Base-by-base conservation (phyloP, 306 rosid species). In the Dicorynia guianensis region DNA sequence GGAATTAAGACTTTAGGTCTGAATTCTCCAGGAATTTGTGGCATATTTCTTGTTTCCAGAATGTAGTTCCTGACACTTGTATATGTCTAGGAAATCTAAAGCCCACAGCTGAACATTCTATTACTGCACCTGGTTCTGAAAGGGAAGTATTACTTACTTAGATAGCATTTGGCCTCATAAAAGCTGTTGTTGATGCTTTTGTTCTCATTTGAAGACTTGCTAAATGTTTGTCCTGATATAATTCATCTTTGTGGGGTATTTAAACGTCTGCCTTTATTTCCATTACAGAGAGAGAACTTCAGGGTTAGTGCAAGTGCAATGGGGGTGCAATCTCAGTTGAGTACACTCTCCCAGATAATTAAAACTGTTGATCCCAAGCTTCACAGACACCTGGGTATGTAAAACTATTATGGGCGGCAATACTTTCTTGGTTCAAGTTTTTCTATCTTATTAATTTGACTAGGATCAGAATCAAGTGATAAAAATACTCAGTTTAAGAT, bases 311-410 rank as follows among this genome's bases (percentile, higher is more conserved):
- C 95, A 52, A 88, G 86, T 76, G 88, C 96, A 34, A 90, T 94
- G 72, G 98, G 98, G 50, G 96, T 94, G 81, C 98, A 94, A 84
- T 74, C 95, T 82, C 98, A 94, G 82, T 86, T 92, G 87, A 57
- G 89, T 77, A 87, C 95, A 33, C 96, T 92, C 71, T 90, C 98
- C 76, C 98, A 94, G 89, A 90, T 92, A 81, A 87, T 94, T 79
- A 92, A 81, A 88, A 85, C 84, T 38, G 88, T 92, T 72, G 93
- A 94, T 83, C 98, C 97, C 52, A 86, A 87, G 85, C 97, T 94
- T 90, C 98, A 94, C 81, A 91, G 87, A 81, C 98, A 94, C 84
- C 97, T 94, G 62, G 96, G 98, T 94, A 86, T 11, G 80, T 61
- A 67, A 75, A 66, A 40, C 79, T 62, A 75, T 55, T 57, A 35